These are phyloP conservation scores for Chondrus crispus DNA, from an alignment of 23 red algal genomes.

Conservation along the genomic window DNA sequence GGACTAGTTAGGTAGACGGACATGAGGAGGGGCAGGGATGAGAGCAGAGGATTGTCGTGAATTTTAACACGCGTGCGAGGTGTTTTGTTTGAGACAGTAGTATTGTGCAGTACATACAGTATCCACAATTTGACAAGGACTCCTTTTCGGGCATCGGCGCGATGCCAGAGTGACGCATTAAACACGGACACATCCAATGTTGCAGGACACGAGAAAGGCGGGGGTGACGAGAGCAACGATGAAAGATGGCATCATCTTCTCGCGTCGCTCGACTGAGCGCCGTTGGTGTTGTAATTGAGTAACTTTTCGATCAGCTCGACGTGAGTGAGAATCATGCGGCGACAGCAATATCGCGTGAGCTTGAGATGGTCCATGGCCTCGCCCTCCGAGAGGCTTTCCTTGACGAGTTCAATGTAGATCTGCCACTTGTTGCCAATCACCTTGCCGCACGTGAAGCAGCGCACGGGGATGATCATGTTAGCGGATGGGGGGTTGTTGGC, in stretches of 20 bases:
- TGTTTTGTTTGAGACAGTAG: no score
- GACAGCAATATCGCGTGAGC: conserved; percentile 94
- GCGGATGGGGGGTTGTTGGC: neutral
- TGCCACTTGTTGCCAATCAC: conserved; percentile 96
- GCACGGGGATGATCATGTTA: conserved; percentile 96
- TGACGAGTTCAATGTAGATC: conserved; percentile 76
- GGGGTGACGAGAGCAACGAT: neutral
- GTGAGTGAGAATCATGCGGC: conserved; percentile 97
- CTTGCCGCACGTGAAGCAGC: conserved; percentile 99
- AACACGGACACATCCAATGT: no score
- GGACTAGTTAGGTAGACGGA: no score
- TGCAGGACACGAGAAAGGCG: neutral
- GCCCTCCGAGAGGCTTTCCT: conserved; percentile 80
- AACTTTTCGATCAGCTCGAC: conserved; percentile 99
- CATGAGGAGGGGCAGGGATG: no score
- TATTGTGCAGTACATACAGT: no score
- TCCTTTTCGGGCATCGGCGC: no score
- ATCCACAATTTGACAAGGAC: no score
- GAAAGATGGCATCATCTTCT: neutral
- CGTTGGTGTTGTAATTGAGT: conserved; percentile 75
- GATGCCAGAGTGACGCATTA: no score
- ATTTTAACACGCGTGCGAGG: no score
- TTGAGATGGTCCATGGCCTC: conserved; percentile 89
- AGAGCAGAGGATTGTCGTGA: no score
- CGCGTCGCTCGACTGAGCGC: conserved; percentile 18